These are phyloP conservation scores for Rhizopogon rudus DNA, from an alignment of 768 basidiomycete genomes.

Conservation along the genomic window DNA sequence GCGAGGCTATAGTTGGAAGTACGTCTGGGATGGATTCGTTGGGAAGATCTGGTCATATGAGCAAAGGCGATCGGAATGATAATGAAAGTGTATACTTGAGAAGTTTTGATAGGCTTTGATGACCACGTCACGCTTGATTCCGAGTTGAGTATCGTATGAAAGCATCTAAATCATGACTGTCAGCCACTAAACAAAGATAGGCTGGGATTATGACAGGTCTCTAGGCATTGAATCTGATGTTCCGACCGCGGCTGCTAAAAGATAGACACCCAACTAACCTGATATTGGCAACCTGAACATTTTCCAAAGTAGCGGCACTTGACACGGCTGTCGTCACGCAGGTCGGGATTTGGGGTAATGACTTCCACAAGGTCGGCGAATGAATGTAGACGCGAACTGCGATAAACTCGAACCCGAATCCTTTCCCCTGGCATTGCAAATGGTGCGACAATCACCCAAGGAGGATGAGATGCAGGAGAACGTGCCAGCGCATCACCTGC, in stretches of 20 bases:
- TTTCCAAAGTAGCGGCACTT: slow-evolving; percentile 84
- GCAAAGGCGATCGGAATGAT: slow-evolving; percentile 24
- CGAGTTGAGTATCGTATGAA: slow-evolving; percentile 80
- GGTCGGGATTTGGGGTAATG: slow-evolving; percentile 51
- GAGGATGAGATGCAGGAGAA: slow-evolving; percentile 38
- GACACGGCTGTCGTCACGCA: slow-evolving; percentile 62
- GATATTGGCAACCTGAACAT: slow-evolving; percentile 94
- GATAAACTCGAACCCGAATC: slow-evolving; percentile 68
- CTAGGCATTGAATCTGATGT: neutral
- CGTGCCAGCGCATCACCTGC: slow-evolving; percentile 67
- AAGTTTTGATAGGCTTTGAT: slow-evolving; percentile 80
- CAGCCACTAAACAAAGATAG: no score
- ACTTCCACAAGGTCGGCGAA: slow-evolving; percentile 71
- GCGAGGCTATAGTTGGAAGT: slow-evolving; percentile 76
- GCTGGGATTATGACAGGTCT: neutral
- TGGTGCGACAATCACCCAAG: slow-evolving; percentile 83
- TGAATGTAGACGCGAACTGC: slow-evolving; percentile 66
- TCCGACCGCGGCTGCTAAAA: neutral
- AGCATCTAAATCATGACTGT: slow-evolving; percentile 55
- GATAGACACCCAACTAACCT: slow-evolving; percentile 39
- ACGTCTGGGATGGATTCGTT: slow-evolving; percentile 56
- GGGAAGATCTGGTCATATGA: slow-evolving; percentile 38
- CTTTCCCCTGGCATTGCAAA: slow-evolving; percentile 83
- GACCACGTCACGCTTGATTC: slow-evolving; percentile 82
- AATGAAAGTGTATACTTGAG: slow-evolving; percentile 30